A percentile compares a stretch with the other conserved stretches of the same genome.
Conservation (phyloP, 805 yeast genomes). For the Ogataea corticis region DNA sequence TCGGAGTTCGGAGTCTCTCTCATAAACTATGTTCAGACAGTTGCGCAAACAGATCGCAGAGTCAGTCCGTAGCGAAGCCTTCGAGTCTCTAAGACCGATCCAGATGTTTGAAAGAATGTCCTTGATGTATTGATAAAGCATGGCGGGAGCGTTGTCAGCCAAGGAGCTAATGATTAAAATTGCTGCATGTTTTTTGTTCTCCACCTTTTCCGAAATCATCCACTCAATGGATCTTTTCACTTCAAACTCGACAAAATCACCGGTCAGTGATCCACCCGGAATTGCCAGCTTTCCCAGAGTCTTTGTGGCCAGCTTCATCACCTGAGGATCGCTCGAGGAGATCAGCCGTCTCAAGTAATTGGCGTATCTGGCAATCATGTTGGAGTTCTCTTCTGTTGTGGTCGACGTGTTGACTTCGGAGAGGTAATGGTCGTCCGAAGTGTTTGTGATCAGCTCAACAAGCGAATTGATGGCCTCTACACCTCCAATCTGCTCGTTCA, state of each 20-base stretch:
- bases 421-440: constrained; percentile 33
- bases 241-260: constrained; percentile 91
- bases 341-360: constrained; percentile 80
- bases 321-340: constrained; percentile 78
- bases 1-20: constrained; percentile 70
- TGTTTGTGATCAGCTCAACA: constrained; percentile 79
- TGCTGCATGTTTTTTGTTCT: constrained; percentile 87
- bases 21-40: constrained; percentile 76
- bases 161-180: constrained; percentile 77
- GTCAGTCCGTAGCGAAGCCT: constrained; percentile 72
- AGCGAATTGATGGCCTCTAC: constrained; percentile 86
- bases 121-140: constrained; percentile 74
- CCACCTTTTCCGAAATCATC: constrained; percentile 86
- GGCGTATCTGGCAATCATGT: constrained; percentile 88
- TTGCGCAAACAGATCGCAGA: constrained; percentile 79
- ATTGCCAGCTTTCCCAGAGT: constrained; percentile 87
- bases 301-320: constrained; percentile 82
- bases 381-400: constrained; percentile 69
- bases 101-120: constrained; percentile 81
- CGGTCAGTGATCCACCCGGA: constrained; percentile 86
- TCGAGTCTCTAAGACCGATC: constrained; percentile 83
- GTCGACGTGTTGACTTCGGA: constrained; percentile 37
- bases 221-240: constrained; percentile 88
- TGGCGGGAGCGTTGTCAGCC: constrained; percentile 84
- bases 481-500: constrained; percentile 80